phyloP scores from a whole-genome alignment of 768 basidiomycete species.

The Pleurotus giganteus region DNA sequence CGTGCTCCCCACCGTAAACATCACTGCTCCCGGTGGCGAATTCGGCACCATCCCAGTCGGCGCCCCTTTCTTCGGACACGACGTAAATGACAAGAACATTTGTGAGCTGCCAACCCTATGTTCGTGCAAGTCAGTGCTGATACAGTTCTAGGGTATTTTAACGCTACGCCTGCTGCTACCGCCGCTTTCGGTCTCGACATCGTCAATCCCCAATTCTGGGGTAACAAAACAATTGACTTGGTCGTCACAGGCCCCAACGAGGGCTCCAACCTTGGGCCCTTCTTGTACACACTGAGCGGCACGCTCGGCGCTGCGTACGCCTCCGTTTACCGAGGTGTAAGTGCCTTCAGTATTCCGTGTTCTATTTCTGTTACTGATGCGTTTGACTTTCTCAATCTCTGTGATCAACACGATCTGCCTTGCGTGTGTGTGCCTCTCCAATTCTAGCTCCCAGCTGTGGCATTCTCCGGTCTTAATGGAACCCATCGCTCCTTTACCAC shows the following conservation, averaged over 20 bases:
- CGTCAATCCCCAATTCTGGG: constrained; percentile 22
- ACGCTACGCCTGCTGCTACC: constrained; percentile 28
- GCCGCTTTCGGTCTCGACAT: constrained; percentile 27
- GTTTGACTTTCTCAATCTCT: too few species aligned
- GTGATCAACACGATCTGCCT: neutral
- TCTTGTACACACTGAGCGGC: constrained; percentile 26
- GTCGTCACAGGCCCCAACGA: constrained; percentile 30
- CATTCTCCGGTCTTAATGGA: constrained; percentile 25
- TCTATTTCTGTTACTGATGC: neutral
- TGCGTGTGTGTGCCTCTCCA: too few species aligned
- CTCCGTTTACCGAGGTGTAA: constrained; percentile 25
- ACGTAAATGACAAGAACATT: constrained; percentile 19
- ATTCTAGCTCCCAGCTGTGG: constrained; percentile 26
- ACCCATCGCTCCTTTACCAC: constrained; percentile 29
- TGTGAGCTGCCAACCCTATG: constrained; percentile 17
- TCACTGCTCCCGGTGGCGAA: constrained; percentile 27
- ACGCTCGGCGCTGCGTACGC: constrained; percentile 27
- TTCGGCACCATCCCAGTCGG: constrained; percentile 26
- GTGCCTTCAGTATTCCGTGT: neutral
- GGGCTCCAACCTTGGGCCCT: constrained; percentile 25
- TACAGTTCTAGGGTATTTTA: constrained; percentile 24
- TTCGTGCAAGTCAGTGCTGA: too few species aligned
- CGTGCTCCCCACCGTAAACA: constrained; percentile 25
- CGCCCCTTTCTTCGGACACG: constrained; percentile 28
- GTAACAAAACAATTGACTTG: constrained; percentile 22